phyloP scores from a whole-genome alignment of 176 grass and related monocot species.

The Oropetium thomaeum region DNA sequence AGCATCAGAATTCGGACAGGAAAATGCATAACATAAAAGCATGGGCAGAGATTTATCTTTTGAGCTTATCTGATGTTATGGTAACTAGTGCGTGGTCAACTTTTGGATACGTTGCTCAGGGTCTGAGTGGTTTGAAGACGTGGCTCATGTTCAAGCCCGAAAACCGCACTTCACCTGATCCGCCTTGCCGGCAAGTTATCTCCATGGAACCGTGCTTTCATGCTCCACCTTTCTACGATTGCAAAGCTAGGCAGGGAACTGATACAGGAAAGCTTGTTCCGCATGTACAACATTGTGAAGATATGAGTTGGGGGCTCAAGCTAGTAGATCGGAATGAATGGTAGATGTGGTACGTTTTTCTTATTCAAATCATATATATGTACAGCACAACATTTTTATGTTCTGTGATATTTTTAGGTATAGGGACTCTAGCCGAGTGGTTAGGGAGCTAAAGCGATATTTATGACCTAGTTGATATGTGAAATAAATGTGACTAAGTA shows the following conservation, averaged over 20 bases:
- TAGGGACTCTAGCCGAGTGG: too few species aligned
- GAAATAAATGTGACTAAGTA: not conserved
- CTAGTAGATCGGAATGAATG: conserved; percentile 55
- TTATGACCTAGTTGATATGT: not conserved
- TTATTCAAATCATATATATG: conserved; percentile 39
- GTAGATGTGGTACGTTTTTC: conserved; percentile 31
- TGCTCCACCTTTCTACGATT: conserved; percentile 81
- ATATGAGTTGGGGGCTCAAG: conserved; percentile 92
- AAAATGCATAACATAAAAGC: conserved; percentile 86
- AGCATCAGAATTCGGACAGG: conserved; percentile 69
- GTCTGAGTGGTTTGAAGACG: conserved; percentile 71
- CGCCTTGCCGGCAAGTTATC: conserved; percentile 62
- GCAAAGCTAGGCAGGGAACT: conserved; percentile 57
- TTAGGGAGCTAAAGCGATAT: too few species aligned
- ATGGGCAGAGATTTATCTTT: conserved; percentile 88
- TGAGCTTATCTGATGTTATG: conserved; percentile 83
- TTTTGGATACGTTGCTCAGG: conserved; percentile 89
- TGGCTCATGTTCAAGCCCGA: conserved; percentile 80
- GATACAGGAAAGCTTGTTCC: conserved; percentile 82
- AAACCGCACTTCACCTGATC: conserved; percentile 62
- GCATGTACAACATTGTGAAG: conserved; percentile 86
- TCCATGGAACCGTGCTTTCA: conserved; percentile 96
- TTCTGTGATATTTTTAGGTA: not conserved
- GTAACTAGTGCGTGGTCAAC: conserved; percentile 91
- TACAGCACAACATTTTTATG: conserved; percentile 19